Evolutionary conservation across 495 filamentous ascomycete genomes (phyloP).

Genomic region (Xylaria nigripes): DNA sequence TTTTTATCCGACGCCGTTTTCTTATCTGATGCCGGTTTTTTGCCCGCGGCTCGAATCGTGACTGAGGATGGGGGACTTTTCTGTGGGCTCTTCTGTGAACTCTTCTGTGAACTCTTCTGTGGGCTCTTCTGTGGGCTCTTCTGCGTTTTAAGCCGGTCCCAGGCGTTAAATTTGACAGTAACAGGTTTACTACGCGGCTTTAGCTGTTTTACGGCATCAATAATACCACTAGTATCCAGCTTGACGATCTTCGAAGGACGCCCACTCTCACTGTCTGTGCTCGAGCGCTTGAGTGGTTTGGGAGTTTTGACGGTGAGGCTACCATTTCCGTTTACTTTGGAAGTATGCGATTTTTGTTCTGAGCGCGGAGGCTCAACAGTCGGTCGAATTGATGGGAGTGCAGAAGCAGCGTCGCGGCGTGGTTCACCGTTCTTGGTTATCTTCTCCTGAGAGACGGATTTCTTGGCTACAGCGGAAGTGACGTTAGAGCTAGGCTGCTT

Average conservation of each 20-base stretch:
- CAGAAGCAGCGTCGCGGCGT: conserved; percentile 21
- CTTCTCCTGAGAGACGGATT: conserved; percentile 10
- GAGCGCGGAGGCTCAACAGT: conserved; percentile 18
- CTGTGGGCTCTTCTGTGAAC: no score
- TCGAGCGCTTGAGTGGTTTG: conserved; percentile 18
- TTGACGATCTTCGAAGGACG: conserved; percentile 34
- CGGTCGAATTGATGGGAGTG: conserved; percentile 18
- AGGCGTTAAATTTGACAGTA: conserved; percentile 20
- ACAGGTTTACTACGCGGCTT: conserved; percentile 10
- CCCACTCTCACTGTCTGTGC: conserved; percentile 20
- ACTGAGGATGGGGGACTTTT: conserved; percentile 8
- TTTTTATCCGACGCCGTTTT: conserved; percentile 2
- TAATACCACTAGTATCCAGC: conserved; percentile 20
- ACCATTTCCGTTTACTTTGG: conserved; percentile 19
- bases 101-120: no score
- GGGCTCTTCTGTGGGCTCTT: no score
- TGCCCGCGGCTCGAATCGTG: conserved; percentile 1
- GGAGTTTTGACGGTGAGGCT: conserved; percentile 12
- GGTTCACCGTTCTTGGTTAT: conserved; percentile 13
- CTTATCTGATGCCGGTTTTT: conserved; percentile 4
- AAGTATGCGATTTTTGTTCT: conserved; percentile 8
- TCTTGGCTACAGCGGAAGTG: conserved; percentile 2
- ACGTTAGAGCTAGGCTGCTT: not conserved
- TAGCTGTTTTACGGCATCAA: conserved; percentile 10
- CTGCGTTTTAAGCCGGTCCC: conserved; percentile 16